Conservation (phyloP, 495 filamentous ascomycete species). For the Neurospora sp. region DNA sequence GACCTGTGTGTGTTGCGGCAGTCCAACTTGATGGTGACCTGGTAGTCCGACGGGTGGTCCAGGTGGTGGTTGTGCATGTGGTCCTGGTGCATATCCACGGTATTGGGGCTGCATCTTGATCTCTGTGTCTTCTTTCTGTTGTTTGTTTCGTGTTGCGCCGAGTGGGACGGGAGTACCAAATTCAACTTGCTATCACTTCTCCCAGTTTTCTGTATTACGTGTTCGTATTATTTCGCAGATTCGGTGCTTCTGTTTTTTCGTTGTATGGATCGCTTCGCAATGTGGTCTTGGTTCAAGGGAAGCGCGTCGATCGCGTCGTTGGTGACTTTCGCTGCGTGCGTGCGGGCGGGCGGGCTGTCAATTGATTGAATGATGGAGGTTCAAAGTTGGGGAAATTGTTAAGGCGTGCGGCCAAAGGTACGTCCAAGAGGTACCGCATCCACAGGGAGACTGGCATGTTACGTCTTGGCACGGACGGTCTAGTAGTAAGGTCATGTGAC, state of each 20-base stretch:
- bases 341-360: background rate
- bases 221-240: background rate
- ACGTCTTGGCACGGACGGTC: background rate
- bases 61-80: background rate
- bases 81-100: conserved; percentile 31
- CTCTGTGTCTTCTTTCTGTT: too few relatives aligned
- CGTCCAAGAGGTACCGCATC: background rate
- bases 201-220: background rate
- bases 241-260: background rate
- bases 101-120: conserved; percentile 36
- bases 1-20: conserved; percentile 20
- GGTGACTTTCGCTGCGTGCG: background rate
- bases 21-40: background rate
- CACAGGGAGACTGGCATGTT: background rate
- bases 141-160: too few relatives aligned
- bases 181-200: background rate
- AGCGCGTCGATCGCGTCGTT: background rate
- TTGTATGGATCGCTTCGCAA: background rate
- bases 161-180: background rate
- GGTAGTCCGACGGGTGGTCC: background rate
- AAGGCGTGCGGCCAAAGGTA: background rate
- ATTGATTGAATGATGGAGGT: background rate
- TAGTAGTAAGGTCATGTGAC: background rate
- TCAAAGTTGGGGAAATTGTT: background rate
- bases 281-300: background rate